These are phyloP conservation scores for Aspergillus cavernicola DNA, from an alignment of 495 filamentous ascomycete species.

Conservation along the genomic window DNA sequence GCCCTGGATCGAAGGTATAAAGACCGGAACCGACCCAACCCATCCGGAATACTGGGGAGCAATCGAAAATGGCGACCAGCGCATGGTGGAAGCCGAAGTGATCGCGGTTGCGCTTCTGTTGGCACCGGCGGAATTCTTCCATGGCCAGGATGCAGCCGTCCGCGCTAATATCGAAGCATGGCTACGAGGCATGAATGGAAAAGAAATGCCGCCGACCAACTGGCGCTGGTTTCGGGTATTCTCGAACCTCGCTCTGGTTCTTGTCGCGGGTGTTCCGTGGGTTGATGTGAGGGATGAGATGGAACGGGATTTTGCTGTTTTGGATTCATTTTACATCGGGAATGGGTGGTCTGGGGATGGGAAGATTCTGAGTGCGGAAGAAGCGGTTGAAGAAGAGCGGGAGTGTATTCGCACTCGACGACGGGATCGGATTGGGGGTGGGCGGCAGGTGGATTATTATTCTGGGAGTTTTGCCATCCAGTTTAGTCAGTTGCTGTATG, in stretches of 20 bases:
- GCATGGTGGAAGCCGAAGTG: constrained; percentile 8
- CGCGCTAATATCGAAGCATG: neutral
- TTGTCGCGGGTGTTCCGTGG: neutral
- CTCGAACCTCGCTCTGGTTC: constrained; percentile 2
- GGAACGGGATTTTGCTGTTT: neutral
- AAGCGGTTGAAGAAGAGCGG: neutral
- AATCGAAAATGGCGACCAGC: constrained; percentile 1
- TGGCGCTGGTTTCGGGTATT: constrained; percentile 11
- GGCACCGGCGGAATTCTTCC: constrained; percentile 2
- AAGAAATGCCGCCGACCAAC: constrained; percentile 5
- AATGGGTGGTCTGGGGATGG: constrained; percentile 5
- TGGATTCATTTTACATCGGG: neutral
- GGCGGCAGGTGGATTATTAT: constrained; percentile 8
- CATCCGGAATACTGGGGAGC: constrained; percentile 7
- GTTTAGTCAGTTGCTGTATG: constrained; percentile 11
- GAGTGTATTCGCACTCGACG: neutral
- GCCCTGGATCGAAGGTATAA: constrained; percentile 3
- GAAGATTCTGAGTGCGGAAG: neutral
- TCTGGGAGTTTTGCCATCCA: constrained; percentile 10
- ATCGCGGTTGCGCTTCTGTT: constrained; percentile 2
- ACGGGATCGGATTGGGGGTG: neutral
- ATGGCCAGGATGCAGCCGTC: neutral
- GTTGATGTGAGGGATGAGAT: neutral
- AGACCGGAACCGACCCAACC: neutral
- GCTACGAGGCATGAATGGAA: constrained; percentile 8